Conservation (phyloP, 257 asterid species). For the Nemophila menziesii region DNA sequence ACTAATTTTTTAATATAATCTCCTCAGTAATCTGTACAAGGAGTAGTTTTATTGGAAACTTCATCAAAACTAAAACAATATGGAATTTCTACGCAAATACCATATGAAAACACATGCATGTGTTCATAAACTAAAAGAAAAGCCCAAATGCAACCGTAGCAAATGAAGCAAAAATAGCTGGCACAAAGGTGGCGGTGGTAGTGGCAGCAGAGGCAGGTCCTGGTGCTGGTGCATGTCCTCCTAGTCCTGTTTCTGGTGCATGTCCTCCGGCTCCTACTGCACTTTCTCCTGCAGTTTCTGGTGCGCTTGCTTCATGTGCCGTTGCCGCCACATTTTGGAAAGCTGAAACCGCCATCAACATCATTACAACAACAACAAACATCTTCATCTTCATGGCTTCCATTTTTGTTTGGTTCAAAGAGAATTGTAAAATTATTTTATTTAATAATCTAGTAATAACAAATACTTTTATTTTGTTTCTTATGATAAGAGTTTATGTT, state of each 20-base stretch:
- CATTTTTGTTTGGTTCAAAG: conserved; percentile 14
- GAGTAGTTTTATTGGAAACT: too few relatives aligned
- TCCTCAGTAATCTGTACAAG: too few relatives aligned
- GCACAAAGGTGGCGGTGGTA: conserved; percentile 22
- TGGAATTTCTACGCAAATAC: conserved; percentile 3
- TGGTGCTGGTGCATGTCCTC: conserved; percentile 32
- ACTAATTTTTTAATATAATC: too few relatives aligned
- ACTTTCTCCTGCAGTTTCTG: conserved; percentile 6
- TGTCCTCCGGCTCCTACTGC: neutral
- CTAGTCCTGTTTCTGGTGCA: too few relatives aligned
- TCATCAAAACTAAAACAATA: too few relatives aligned
- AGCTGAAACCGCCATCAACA: conserved; percentile 21
- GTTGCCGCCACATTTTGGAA: conserved; percentile 26
- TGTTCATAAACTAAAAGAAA: conserved; percentile 19
- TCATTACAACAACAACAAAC: conserved; percentile 17
- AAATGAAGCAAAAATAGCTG: conserved; percentile 26
- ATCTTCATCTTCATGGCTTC: conserved; percentile 43
- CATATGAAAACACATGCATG: neutral
- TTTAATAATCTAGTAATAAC: neutral
- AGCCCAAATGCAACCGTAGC: conserved; percentile 28
- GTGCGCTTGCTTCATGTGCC: too few relatives aligned
- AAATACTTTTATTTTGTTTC: neutral
- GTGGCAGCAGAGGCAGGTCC: conserved; percentile 26
- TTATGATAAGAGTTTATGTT: neutral
- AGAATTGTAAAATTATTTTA: neutral